A percentile compares a stretch with the other conserved stretches of the same genome.
Conservation (phyloP, 352 stramenopile genomes). For the Pythium monospermum region DNA sequence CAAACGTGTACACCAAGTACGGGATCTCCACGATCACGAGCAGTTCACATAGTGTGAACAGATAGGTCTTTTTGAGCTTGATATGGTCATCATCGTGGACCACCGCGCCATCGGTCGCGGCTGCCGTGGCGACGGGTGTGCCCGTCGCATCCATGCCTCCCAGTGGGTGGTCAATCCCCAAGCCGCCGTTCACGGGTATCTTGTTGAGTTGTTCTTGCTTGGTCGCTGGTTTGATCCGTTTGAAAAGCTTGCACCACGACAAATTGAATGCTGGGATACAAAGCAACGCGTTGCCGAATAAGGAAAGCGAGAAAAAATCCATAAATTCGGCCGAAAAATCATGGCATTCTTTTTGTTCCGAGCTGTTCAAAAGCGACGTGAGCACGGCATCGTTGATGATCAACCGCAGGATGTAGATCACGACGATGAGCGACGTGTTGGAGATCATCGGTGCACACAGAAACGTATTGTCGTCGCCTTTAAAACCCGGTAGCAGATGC, state of each 20-base stretch:
- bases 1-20: slow-evolving; percentile 54
- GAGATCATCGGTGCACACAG: slow-evolving; percentile 66
- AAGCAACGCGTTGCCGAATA: slow-evolving; percentile 56
- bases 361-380: slow-evolving; percentile 28
- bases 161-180: slow-evolving; percentile 21
- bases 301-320: slow-evolving; percentile 59
- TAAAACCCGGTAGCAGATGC: slow-evolving; percentile 50
- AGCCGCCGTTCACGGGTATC: slow-evolving; percentile 7
- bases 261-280: slow-evolving; percentile 67
- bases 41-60: slow-evolving; percentile 72
- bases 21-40: slow-evolving; percentile 75
- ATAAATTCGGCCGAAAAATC: slow-evolving; percentile 57
- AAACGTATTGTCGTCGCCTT: slow-evolving; percentile 76
- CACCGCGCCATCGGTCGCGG: slow-evolving; percentile 27
- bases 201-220: slow-evolving; percentile 16
- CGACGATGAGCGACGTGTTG: slow-evolving; percentile 66
- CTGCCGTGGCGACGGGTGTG: slow-evolving; percentile 25
- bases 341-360: slow-evolving; percentile 31
- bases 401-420: slow-evolving; percentile 41
- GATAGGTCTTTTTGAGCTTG: slow-evolving; percentile 59
- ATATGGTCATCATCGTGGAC: slow-evolving; percentile 42
- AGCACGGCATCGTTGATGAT: slow-evolving; percentile 46
- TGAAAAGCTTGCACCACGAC: slow-evolving; percentile 47
- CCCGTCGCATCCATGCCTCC: slow-evolving; percentile 16
- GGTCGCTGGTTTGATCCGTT: slow-evolving; percentile 23